Evolutionary conservation across 2,329 filamentous ascomycete species (phyloP).

Genomic region (Parascedosporium putredinis): DNA sequence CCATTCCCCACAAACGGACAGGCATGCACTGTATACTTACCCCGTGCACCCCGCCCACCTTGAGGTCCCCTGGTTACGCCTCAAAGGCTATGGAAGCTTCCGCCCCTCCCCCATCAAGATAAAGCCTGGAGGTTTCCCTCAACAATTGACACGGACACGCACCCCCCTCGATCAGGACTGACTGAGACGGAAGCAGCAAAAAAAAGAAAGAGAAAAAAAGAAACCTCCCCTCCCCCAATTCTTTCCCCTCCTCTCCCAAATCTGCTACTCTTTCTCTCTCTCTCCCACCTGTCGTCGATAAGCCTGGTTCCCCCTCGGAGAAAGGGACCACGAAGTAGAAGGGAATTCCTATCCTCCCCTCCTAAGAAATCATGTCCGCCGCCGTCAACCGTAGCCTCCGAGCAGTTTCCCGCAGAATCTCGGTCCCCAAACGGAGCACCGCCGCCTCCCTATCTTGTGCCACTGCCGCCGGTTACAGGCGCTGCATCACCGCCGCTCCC

Average conservation of each 20-base stretch:
- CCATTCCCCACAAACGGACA: background rate
- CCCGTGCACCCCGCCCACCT: background rate
- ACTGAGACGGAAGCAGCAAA: too few relatives aligned
- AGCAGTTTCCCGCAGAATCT: conserved; percentile 33
- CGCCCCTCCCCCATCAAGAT: background rate
- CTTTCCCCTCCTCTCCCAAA: too few relatives aligned
- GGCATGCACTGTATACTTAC: background rate
- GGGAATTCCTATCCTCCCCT: background rate
- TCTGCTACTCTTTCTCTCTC: too few relatives aligned
- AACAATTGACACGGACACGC: background rate
- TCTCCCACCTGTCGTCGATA: too few relatives aligned
- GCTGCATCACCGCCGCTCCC: conserved; percentile 16
- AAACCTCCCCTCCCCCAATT: background rate
- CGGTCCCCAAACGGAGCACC: conserved; percentile 14
- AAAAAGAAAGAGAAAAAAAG: background rate
- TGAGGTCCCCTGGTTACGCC: too few relatives aligned
- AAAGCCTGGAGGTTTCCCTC: background rate
- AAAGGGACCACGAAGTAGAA: background rate
- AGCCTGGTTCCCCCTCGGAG: too few relatives aligned
- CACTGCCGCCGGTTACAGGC: conserved; percentile 10
- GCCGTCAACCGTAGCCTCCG: conserved; percentile 43
- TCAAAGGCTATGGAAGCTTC: too few relatives aligned
- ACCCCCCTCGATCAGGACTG: too few relatives aligned
- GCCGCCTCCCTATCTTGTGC: conserved; percentile 8
- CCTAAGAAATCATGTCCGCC: conserved; percentile 38